Percentiles rank a stretch among this genome's conserved stretches.
Evolutionary conservation across 805 yeast genomes (phyloP).

Genomic region (Huiozyma naganishii): DNA sequence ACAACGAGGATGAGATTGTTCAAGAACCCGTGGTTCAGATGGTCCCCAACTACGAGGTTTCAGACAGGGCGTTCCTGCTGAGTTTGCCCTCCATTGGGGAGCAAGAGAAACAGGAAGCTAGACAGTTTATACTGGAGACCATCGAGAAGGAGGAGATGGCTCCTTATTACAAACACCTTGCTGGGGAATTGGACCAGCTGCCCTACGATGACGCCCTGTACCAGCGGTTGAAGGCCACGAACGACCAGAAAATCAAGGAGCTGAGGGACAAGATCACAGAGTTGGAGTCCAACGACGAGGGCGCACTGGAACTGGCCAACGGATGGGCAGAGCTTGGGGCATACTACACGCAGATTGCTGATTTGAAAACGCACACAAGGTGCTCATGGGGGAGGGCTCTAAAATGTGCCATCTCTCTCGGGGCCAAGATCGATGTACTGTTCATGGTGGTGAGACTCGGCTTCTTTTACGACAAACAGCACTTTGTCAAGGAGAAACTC

Average conservation of each 20-base stretch:
- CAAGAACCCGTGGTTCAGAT: constrained; percentile 27
- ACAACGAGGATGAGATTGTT: constrained; percentile 15
- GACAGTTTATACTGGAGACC: constrained; percentile 34
- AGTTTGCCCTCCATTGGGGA: constrained; percentile 23
- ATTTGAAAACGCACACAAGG: constrained; percentile 54
- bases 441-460: constrained; percentile 80
- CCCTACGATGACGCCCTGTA: constrained; percentile 55
- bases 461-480: constrained; percentile 75
- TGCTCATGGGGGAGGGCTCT: constrained; percentile 47
- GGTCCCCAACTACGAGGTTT: constrained; percentile 72
- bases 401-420: constrained; percentile 74
- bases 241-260: constrained; percentile 42
- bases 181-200: constrained; percentile 29
- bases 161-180: constrained; percentile 69
- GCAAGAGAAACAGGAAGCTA: not conserved
- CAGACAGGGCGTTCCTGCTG: constrained; percentile 69
- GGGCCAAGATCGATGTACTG: constrained; percentile 78
- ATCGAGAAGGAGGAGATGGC: constrained; percentile 60
- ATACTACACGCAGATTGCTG: constrained; percentile 78
- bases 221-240: constrained; percentile 38
- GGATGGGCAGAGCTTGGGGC: constrained; percentile 77
- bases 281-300: constrained; percentile 58
- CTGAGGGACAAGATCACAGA: constrained; percentile 36
- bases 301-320: constrained; percentile 71
- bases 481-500: constrained; percentile 56